These are phyloP conservation scores for Scheffersomyces quercinus DNA, from an alignment of 1,139 yeast genomes.

Conservation along the genomic window DNA sequence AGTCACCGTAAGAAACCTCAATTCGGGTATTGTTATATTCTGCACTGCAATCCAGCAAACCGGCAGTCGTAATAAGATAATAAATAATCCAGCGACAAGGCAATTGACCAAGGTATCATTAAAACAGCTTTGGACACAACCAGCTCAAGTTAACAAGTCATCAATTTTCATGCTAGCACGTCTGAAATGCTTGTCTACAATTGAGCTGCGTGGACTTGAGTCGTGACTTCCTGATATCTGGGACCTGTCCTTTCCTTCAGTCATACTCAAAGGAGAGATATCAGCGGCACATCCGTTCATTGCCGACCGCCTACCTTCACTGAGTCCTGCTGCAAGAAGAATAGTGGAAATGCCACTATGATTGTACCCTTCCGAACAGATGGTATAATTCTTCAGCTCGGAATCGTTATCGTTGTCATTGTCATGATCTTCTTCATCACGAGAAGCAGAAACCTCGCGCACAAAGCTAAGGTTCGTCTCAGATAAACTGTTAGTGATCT, in stretches of 20 bases:
- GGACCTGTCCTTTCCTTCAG: background rate
- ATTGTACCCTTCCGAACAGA: constrained; percentile 2
- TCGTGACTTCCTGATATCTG: background rate
- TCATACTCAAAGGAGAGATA: background rate
- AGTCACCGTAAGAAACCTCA: too few species aligned
- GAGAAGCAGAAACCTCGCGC: too few species aligned
- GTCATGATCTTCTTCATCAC: background rate
- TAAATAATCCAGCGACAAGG: too few species aligned
- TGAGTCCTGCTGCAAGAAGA: constrained; percentile 14
- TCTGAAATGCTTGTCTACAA: constrained; percentile 3
- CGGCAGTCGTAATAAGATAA: too few species aligned
- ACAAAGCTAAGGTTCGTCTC: background rate
- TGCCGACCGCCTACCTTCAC: constrained; percentile 1
- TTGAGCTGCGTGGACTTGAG: too few species aligned
- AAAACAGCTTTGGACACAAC: too few species aligned
- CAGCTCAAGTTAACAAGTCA: constrained; percentile 12
- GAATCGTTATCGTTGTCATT: background rate
- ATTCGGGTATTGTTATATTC: too few species aligned
- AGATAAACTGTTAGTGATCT: background rate
- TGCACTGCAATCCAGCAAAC: too few species aligned
- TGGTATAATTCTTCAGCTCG: constrained; percentile 4
- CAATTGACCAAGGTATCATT: too few species aligned
- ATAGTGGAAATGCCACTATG: constrained; percentile 14
- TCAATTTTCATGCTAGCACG: constrained; percentile 14
- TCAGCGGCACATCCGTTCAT: constrained; percentile 1